Percentiles rank a stretch among this genome's conserved stretches.
phyloP scores from a whole-genome alignment of 2,329 filamentous ascomycete species.

The Penicillium sp. region DNA sequence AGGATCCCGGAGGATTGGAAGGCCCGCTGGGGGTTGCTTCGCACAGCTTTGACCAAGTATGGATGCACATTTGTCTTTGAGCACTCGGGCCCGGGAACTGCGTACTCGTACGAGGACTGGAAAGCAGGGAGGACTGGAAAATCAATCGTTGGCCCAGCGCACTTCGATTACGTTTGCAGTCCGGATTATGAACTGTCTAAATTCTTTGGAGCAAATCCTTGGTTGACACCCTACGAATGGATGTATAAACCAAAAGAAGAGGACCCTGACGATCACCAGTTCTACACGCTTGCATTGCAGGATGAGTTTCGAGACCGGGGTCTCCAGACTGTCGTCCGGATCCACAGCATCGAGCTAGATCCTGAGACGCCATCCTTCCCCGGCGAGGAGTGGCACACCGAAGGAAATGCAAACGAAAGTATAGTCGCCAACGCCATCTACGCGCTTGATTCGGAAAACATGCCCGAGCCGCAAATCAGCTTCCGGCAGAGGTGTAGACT shows the following conservation, averaged over 20 bases:
- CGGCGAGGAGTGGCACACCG: slow-evolving; percentile 9
- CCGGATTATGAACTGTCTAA: neutral
- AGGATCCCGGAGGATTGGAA: slow-evolving; percentile 5
- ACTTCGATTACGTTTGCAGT: neutral
- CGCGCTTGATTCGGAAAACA: slow-evolving; percentile 7
- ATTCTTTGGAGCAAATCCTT: neutral
- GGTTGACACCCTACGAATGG: neutral
- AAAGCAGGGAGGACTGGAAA: slow-evolving; percentile 9
- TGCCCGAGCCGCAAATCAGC: slow-evolving; percentile 6
- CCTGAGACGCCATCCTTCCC: slow-evolving; percentile 6
- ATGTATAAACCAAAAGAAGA: neutral
- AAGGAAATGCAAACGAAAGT: slow-evolving; percentile 10
- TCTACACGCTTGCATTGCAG: slow-evolving; percentile 12
- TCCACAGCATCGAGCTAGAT: slow-evolving; percentile 10
- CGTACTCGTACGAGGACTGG: slow-evolving; percentile 14
- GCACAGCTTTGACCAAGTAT: slow-evolving; percentile 7
- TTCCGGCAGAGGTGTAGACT: slow-evolving; percentile 1
- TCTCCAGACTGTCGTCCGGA: slow-evolving; percentile 10
- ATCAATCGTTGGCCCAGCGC: slow-evolving; percentile 5
- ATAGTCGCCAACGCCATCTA: slow-evolving; percentile 5
- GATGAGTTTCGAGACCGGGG: slow-evolving; percentile 12
- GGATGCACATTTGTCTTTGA: slow-evolving; percentile 2
- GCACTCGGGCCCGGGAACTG: slow-evolving; percentile 11
- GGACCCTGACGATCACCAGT: slow-evolving; percentile 6
- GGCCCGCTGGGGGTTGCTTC: neutral